phyloP scores from a whole-genome alignment of 805 yeast genomes.

The Kluyveromyces wickerhamii region DNA sequence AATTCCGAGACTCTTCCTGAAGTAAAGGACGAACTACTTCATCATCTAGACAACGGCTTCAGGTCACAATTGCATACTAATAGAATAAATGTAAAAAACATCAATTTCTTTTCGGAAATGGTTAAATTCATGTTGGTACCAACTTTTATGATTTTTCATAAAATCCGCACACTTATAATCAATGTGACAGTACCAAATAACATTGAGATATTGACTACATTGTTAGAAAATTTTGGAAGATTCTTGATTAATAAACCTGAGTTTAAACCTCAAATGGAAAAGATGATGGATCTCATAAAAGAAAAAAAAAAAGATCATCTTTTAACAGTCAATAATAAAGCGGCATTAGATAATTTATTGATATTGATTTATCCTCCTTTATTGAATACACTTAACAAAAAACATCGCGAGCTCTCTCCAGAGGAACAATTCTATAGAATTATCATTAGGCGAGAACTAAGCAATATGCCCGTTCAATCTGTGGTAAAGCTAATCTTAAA shows the following conservation, averaged over 20 bases:
- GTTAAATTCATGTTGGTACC: slow-evolving; percentile 72
- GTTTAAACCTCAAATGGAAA: slow-evolving; percentile 49
- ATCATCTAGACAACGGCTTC: slow-evolving; percentile 49
- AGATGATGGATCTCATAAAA: slow-evolving; percentile 51
- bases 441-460: slow-evolving; percentile 46
- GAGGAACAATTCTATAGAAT: slow-evolving; percentile 43
- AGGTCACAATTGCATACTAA: slow-evolving; percentile 51
- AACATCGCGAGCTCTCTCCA: slow-evolving; percentile 27
- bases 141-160: slow-evolving; percentile 62
- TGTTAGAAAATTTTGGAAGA: slow-evolving; percentile 69
- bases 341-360: slow-evolving; percentile 51
- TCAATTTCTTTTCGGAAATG: slow-evolving; percentile 64
- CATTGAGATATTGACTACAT: slow-evolving; percentile 58
- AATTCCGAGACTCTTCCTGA: slow-evolving; percentile 42
- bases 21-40: slow-evolving; percentile 44
- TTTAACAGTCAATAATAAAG: slow-evolving; percentile 46
- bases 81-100: slow-evolving; percentile 44
- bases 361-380: slow-evolving; percentile 49
- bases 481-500: slow-evolving; percentile 34
- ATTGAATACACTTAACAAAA: slow-evolving; percentile 29
- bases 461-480: slow-evolving; percentile 26
- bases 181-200: slow-evolving; percentile 47
- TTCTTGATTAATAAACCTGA: slow-evolving; percentile 51
- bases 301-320: slow-evolving; percentile 41
- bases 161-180: slow-evolving; percentile 51